Percentiles rank a stretch among this genome's conserved stretches.
phyloP scores from a whole-genome alignment of 2,329 filamentous ascomycete species.

The Diaporthe vexans region DNA sequence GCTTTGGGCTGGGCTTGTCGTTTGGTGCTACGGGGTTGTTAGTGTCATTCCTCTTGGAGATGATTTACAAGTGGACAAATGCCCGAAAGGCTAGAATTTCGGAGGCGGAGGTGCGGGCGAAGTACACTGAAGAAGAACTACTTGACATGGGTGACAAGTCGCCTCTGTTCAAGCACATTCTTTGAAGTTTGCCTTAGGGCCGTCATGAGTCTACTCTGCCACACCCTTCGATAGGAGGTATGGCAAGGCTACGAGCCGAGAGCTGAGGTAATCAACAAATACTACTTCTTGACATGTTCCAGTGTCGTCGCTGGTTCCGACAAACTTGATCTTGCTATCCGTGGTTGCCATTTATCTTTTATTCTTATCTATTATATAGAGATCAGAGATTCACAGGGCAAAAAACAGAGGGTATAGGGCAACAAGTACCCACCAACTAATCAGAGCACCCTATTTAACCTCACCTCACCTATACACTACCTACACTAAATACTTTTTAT shows the following conservation, averaged over 20 bases:
- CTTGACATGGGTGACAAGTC: slow-evolving; percentile 57
- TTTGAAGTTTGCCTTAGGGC: rapidly evolving
- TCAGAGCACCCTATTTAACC: too few species aligned
- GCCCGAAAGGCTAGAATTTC: slow-evolving; percentile 45
- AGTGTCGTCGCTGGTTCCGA: not conserved
- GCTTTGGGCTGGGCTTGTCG: slow-evolving; percentile 52
- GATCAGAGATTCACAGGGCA: too few species aligned
- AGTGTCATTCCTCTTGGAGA: slow-evolving; percentile 49
- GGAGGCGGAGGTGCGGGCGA: slow-evolving; percentile 48
- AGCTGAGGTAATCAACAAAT: not conserved
- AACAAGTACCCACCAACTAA: too few species aligned
- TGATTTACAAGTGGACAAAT: slow-evolving; percentile 48
- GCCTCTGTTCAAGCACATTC: slow-evolving; percentile 55
- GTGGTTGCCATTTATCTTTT: not conserved
- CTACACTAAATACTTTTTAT: too few species aligned
- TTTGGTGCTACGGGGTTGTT: slow-evolving; percentile 48
- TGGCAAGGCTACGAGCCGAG: not conserved
- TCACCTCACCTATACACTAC: too few species aligned
- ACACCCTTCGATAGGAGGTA: not conserved
- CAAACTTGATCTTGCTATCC: not conserved
- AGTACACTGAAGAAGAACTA: slow-evolving; percentile 55
- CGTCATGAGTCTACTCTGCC: not conserved
- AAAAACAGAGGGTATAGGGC: too few species aligned
- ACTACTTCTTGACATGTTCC: too few species aligned
- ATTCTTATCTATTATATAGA: too few species aligned